Evolutionary conservation across 306 rosid species (phyloP), one percentile per base, ranked within the genome.

Genomic region (barrel medic (Medicago truncatula)): DNA sequence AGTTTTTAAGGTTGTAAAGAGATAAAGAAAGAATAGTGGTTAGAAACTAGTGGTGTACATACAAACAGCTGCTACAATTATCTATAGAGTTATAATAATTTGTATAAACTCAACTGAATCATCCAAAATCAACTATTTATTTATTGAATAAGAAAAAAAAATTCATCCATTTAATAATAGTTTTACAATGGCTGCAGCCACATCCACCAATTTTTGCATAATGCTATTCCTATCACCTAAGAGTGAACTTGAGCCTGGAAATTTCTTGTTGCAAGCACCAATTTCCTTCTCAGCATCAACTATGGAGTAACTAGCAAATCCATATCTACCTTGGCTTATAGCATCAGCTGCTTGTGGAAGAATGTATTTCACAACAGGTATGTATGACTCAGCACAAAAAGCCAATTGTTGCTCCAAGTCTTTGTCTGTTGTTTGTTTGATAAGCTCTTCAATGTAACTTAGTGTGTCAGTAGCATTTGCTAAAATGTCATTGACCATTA

Each of bases 331-430:
- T 46, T 83, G 85, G 5, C 2, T 67, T 65, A 93, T 68, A 3
- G 96, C 95, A 47, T 93, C 91, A 76, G 90, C 89, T 2, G 96
- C 94, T 65, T 93, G 95, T 6, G 98, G 96, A 1, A 93, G 83
- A 78, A 73, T 93, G 64, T 83, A 93, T 50, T 84, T 93, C 71
- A 93, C 98, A 9, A 87, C 80, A 2, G 93, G 98, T 11, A 93
- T 90, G 64, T 88, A 93, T 44, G 90, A 69, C 71, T 93, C 94
- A 15, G 96, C 98, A 61, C 96, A 93, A 81, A 81, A 80, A 7
- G 98, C 96, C 78, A 93, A 61, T 15, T 87, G 76, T 44, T 83
- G 87, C 83, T 93, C 91, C 59, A 87, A 25, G 5, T 84, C 52
- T 61, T 64, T 77, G 15, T 87, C 88, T 21, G 88, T 39, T 18